Evolutionary conservation across 345 rosid species (phyloP).

Genomic region (Punica granatum): DNA sequence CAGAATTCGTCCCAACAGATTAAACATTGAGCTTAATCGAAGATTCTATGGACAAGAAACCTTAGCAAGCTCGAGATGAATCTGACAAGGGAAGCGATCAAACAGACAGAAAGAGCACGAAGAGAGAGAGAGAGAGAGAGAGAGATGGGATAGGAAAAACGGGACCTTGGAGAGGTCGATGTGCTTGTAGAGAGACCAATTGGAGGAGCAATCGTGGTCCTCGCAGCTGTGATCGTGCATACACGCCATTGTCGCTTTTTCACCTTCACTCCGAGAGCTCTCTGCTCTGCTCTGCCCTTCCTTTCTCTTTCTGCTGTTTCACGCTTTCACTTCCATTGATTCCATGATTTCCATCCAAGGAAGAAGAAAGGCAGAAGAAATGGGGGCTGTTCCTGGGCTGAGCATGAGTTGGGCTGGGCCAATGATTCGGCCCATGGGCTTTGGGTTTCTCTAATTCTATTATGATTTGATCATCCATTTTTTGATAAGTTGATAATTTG

Average conservation of each 20-base stretch:
- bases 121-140: neutral
- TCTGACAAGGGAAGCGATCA: neutral
- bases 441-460: too few species aligned
- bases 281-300: neutral
- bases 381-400: neutral
- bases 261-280: neutral
- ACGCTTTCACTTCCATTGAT: too few species aligned
- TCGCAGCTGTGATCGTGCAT: constrained; percentile 86
- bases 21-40: neutral
- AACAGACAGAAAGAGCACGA: neutral
- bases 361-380: neutral
- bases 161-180: constrained; percentile 78
- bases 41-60: neutral
- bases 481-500: too few species aligned
- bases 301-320: neutral
- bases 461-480: too few species aligned
- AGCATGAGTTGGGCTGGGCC: neutral
- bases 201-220: constrained; percentile 85
- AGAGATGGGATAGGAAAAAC: neutral
- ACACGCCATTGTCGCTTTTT: constrained; percentile 53
- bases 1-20: neutral
- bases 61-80: neutral
- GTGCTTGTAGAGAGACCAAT: constrained; percentile 95
- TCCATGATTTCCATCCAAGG: neutral
- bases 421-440: neutral